A percentile compares a stretch with the other conserved stretches of the same genome.
Conservation (phyloP, 306 rosid species). For the Castanopsis chinensis region DNA sequence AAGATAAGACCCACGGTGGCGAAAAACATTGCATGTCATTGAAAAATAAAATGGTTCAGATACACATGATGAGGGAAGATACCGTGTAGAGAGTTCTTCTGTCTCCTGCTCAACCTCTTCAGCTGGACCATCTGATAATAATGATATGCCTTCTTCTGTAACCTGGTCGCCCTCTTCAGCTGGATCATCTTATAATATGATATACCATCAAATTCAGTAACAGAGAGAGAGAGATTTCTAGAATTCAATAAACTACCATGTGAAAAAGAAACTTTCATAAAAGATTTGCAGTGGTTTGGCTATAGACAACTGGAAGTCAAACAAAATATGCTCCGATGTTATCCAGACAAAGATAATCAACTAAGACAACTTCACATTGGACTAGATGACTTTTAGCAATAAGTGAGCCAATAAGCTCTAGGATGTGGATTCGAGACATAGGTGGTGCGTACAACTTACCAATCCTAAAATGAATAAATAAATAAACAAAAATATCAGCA, state of each 20-base stretch:
- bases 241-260: neutral
- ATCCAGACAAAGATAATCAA: neutral
- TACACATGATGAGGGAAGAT: constrained; percentile 22
- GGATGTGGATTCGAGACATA: too few relatives aligned
- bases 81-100: constrained; percentile 64
- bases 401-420: too few relatives aligned
- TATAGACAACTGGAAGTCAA: neutral
- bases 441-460: too few relatives aligned
- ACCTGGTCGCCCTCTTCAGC: constrained; percentile 46
- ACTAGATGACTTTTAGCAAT: neutral
- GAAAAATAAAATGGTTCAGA: neutral
- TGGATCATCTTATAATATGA: constrained; percentile 33
- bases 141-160: constrained; percentile 38
- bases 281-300: neutral
- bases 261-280: neutral
- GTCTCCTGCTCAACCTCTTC: constrained; percentile 50
- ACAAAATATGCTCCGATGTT: neutral
- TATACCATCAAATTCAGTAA: neutral
- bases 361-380: neutral
- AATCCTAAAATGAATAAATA: too few relatives aligned
- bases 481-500: neutral
- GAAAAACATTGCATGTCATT: neutral
- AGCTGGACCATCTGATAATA: constrained; percentile 36
- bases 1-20: neutral
- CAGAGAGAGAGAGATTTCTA: neutral